Conservation (phyloP, 2,329 filamentous ascomycete species). For the Rhynchosporium graminicola region DNA sequence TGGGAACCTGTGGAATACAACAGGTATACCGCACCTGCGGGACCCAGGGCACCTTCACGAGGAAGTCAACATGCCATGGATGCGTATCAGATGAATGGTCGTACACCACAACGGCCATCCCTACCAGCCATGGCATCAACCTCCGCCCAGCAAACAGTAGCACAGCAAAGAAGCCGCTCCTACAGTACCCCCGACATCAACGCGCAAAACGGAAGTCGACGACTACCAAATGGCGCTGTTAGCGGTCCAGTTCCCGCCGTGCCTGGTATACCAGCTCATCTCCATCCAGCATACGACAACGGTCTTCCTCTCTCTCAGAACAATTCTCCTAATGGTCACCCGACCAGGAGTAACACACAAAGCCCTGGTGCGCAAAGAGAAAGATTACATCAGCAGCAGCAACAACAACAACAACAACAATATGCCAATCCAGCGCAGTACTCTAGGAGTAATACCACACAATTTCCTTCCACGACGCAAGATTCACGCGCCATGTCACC, state of each 20-base stretch:
- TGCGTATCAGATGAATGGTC: slow-evolving; percentile 60
- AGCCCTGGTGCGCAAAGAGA: slow-evolving; percentile 69
- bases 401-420: slow-evolving; percentile 47
- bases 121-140: slow-evolving; percentile 68
- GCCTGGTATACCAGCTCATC: slow-evolving; percentile 73
- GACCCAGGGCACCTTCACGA: slow-evolving; percentile 77
- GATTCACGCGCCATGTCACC: slow-evolving; percentile 49
- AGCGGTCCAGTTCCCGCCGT: slow-evolving; percentile 62
- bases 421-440: slow-evolving; percentile 41
- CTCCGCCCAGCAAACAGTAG: slow-evolving; percentile 46
- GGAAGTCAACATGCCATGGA: slow-evolving; percentile 68
- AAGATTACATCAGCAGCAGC: slow-evolving; percentile 47
- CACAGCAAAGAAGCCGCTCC: slow-evolving; percentile 76
- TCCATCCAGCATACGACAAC: slow-evolving; percentile 60
- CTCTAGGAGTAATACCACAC: slow-evolving; percentile 33
- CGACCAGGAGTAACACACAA: slow-evolving; percentile 68
- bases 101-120: slow-evolving; percentile 75
- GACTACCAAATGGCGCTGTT: slow-evolving; percentile 52
- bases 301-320: slow-evolving; percentile 76
- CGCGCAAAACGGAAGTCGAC: slow-evolving; percentile 60
- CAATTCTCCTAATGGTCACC: slow-evolving; percentile 72
- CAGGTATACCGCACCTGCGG: slow-evolving; percentile 85
- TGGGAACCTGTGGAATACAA: slow-evolving; percentile 67
- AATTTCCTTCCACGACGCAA: slow-evolving; percentile 37
- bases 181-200: slow-evolving; percentile 97